Evolutionary conservation across 2,329 filamentous ascomycete genomes (phyloP).

Genomic region (Fusarium fujikuroi): DNA sequence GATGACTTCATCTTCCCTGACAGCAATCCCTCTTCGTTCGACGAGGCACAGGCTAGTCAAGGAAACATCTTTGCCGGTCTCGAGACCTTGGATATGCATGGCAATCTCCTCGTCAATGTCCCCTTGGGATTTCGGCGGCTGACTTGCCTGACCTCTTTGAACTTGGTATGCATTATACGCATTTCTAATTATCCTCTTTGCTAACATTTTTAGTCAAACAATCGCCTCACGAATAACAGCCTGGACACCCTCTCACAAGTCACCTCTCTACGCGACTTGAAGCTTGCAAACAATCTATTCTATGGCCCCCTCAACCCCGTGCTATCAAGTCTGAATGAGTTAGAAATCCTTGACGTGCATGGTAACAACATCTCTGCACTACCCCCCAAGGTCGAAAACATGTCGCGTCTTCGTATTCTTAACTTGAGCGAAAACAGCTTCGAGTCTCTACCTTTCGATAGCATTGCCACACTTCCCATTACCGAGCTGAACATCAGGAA

Average conservation of each 20-base stretch:
- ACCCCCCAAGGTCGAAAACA: conserved; percentile 72
- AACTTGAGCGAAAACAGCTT: conserved; percentile 86
- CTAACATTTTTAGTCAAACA: conserved; percentile 71
- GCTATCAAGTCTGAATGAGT: conserved; percentile 71
- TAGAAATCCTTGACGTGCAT: conserved; percentile 86
- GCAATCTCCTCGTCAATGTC: conserved; percentile 78
- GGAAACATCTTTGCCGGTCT: conserved; percentile 84
- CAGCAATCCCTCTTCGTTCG: conserved; percentile 63
- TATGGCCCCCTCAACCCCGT: conserved; percentile 72
- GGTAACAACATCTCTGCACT: conserved; percentile 80
- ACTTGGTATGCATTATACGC: conserved; percentile 68
- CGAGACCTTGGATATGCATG: conserved; percentile 85
- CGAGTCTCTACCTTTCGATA: conserved; percentile 74
- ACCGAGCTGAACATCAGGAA: conserved; percentile 79
- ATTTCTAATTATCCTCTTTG: neutral
- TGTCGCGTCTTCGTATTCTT: conserved; percentile 77
- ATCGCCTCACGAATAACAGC: conserved; percentile 77
- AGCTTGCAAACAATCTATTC: conserved; percentile 80
- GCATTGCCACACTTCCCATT: conserved; percentile 74
- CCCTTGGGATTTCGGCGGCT: conserved; percentile 81
- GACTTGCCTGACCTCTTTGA: conserved; percentile 79
- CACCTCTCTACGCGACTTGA: conserved; percentile 78
- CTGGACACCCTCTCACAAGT: conserved; percentile 82
- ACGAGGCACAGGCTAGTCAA: conserved; percentile 72
- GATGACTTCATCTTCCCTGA: conserved; percentile 85